These are phyloP conservation scores for Citrus australasica DNA, from an alignment of 345 rosid genomes.

Conservation along the genomic window DNA sequence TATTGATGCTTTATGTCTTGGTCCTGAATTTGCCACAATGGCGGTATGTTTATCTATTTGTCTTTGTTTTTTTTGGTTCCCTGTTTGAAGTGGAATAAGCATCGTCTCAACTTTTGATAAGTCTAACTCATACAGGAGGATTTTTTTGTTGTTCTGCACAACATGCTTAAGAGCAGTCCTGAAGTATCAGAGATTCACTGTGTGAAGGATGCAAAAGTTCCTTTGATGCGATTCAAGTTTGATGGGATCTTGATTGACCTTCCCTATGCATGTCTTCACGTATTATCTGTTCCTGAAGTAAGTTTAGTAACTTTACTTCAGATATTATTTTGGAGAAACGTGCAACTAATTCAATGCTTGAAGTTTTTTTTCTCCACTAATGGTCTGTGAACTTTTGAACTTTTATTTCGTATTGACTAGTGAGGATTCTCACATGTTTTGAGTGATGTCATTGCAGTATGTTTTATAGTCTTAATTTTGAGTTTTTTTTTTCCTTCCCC, in stretches of 20 bases:
- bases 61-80: background rate
- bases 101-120: background rate
- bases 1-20: conserved; percentile 54
- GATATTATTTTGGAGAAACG: background rate
- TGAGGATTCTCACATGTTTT: background rate
- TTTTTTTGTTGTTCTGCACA: conserved; percentile 44
- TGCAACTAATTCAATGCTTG: background rate
- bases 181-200: conserved; percentile 43
- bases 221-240: conserved; percentile 48
- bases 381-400: background rate
- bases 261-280: conserved; percentile 47
- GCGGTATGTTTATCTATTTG: conserved; percentile 31
- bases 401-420: background rate
- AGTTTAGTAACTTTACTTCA: conserved; percentile 11
- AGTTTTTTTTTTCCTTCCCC: background rate
- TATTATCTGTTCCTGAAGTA: conserved; percentile 42
- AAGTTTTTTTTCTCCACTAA: background rate
- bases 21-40: conserved; percentile 50
- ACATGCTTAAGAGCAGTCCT: conserved; percentile 40
- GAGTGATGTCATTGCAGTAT: background rate
- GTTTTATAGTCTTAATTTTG: background rate
- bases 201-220: conserved; percentile 49
- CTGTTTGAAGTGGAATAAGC: background rate
- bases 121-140: conserved; percentile 39
- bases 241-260: conserved; percentile 62